Base-by-base conservation (phyloP, 805 yeast species). In the Saccharomyces cerevisiae region DNA sequence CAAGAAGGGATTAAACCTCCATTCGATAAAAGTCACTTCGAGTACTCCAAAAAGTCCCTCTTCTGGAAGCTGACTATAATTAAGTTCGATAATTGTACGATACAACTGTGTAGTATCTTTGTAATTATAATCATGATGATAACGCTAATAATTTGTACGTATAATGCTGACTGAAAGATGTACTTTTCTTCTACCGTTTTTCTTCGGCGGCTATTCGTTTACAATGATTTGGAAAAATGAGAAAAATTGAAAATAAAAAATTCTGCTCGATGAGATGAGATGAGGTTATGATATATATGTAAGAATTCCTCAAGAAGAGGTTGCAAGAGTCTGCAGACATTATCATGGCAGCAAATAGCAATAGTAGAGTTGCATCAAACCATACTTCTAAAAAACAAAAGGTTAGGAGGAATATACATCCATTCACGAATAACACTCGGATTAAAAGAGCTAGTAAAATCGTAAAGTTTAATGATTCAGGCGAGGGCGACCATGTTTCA, bases 401-500 rank as follows among this genome's bases (percentile, higher is more conserved):
- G 24, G 41, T 6, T 31, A 51, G 43, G 47, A 30, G 43, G 41
- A 57, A 53, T 43, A 52, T 49, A 26, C 58, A 58, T 55, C 61
- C 64, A 22, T 55, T 60, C 46, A 50, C 51, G 21, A 58, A 60
- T 49, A 54, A 4, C 3, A 13, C 13, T 6, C 13, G n/a, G 9
- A 41, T 27, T 17, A 54, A 50, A 41, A 49, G 47, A 41, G 51
- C 46, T 32, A 55, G 64, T 9, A 72, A 70, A 51, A 65, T 67
- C 1, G 75, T 76, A n/a, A 66, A 69, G 26, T 74, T 70, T 53
- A 71, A 71, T 41, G 76, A 73, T 22, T 70, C 68, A 5, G 72
- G 67, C 6, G 59, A 60, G 26, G 62, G 54, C 13, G 58, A 57
- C 22, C 57, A 57, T 22, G 61, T 58, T 10, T 60, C 57, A 22